These are phyloP conservation scores for Suhomyces anneliseae DNA, from an alignment of 1,139 yeast species.

Conservation along the genomic window DNA sequence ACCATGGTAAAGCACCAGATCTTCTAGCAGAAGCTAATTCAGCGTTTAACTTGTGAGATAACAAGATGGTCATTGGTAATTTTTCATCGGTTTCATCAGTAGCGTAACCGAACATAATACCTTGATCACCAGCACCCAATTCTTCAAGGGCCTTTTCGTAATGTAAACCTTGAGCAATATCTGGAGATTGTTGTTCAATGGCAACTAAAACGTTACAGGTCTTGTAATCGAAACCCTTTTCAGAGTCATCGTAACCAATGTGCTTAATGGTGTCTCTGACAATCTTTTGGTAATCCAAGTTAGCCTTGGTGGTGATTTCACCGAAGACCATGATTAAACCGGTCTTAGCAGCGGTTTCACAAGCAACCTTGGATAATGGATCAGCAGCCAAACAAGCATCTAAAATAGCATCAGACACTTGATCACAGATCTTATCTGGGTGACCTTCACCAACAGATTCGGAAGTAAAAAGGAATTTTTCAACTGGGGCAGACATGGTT, in stretches of 20 bases:
- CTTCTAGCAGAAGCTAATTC: conserved; percentile 98
- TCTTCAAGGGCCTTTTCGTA: conserved; percentile 96
- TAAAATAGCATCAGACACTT: conserved; percentile 95
- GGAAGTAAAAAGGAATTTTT: conserved; percentile 79
- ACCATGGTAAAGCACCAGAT: conserved; percentile 90
- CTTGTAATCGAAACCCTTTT: conserved; percentile 98
- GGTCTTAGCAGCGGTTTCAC: conserved; percentile 98
- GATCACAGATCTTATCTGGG: conserved; percentile 99
- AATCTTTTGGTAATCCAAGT: conserved; percentile 92
- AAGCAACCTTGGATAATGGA: conserved; percentile 97
- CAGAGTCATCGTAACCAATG: conserved; percentile 96
- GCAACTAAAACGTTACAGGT: conserved; percentile 99
- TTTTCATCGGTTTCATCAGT: conserved; percentile 98
- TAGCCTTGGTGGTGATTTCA: conserved; percentile 97
- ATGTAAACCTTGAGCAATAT: conserved; percentile 98
- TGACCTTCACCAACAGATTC: conserved; percentile 99
- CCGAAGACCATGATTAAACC: conserved; percentile 99
- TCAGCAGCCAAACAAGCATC: conserved; percentile 97
- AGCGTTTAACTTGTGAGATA: conserved; percentile 94
- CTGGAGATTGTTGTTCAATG: conserved; percentile 98
- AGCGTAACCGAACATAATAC: conserved; percentile 99
- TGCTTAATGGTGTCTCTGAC: conserved; percentile 98
- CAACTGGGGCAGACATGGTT: conserved; percentile 19
- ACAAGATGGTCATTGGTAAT: conserved; percentile 89
- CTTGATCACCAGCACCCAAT: conserved; percentile 99